These are phyloP conservation scores for Linnemannia schmuckeri DNA, from an alignment of 192 early-diverging fungal genomes.

Conservation along the genomic window DNA sequence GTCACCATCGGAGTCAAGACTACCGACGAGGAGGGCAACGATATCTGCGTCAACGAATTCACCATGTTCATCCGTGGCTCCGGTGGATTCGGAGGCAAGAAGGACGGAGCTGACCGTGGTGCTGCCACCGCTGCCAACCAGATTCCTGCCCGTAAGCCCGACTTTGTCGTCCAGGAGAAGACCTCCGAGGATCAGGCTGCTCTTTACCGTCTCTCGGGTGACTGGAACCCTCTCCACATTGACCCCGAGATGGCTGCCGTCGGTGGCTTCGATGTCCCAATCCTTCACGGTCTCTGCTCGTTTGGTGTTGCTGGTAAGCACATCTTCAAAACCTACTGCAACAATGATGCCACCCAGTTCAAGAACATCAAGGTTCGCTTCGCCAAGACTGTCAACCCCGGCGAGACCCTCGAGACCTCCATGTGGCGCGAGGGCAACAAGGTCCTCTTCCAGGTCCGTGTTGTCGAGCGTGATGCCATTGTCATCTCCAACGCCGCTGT, in stretches of 20 bases:
- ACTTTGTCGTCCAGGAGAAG: constrained; percentile 87
- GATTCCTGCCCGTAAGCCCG: constrained; percentile 87
- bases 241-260: constrained; percentile 94
- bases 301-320: constrained; percentile 95
- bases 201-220: constrained; percentile 95
- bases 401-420: constrained; percentile 97
- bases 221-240: constrained; percentile 98
- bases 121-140: constrained; percentile 84
- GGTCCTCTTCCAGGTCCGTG: constrained; percentile 94
- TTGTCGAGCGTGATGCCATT: constrained; percentile 93
- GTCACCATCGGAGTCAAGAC: constrained; percentile 87
- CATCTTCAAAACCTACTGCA: constrained; percentile 83
- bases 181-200: constrained; percentile 94
- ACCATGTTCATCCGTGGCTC: constrained; percentile 95
- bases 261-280: constrained; percentile 97
- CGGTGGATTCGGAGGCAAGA: constrained; percentile 90
- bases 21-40: constrained; percentile 78
- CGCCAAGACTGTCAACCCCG: constrained; percentile 91
- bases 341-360: constrained; percentile 74
- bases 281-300: constrained; percentile 96
- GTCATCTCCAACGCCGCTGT: constrained; percentile 94
- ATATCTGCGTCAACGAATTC: constrained; percentile 88
- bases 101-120: constrained; percentile 78
- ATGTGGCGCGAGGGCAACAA: constrained; percentile 95
- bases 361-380: constrained; percentile 94